Evolutionary conservation across 345 rosid genomes (phyloP).

Genomic region (Arabis hirsuta): DNA sequence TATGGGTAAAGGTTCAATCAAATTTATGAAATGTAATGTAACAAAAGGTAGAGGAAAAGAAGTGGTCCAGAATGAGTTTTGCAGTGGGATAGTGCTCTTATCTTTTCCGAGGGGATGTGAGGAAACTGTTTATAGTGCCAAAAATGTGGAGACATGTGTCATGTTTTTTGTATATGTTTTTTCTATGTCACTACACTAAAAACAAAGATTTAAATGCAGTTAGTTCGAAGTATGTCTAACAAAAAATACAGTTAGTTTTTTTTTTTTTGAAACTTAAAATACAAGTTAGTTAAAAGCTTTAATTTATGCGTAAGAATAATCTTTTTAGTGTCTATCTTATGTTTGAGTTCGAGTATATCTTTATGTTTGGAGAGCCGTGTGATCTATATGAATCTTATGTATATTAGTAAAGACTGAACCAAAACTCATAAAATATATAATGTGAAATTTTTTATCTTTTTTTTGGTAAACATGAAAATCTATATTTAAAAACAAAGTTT

Average conservation of each 20-base stretch:
- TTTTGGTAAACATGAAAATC: neutral
- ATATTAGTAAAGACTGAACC: neutral
- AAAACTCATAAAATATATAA: neutral
- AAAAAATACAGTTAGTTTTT: neutral
- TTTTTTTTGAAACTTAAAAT: too few species aligned
- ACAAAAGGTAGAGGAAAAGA: conserved; percentile 11
- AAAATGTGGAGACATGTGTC: conserved; percentile 40
- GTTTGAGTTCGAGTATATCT: conserved; percentile 15
- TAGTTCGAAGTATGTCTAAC: neutral
- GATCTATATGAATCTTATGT: neutral
- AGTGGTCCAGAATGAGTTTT: conserved; percentile 26
- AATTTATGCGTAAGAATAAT: neutral
- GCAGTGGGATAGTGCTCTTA: conserved; percentile 16
- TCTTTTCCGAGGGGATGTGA: conserved; percentile 18
- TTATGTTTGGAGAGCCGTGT: conserved; percentile 31
- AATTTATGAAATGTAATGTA: conserved; percentile 12
- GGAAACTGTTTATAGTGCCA: conserved; percentile 26
- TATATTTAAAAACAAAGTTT: neutral
- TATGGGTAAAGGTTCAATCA: conserved; percentile 6
- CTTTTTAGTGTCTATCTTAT: conserved; percentile 2
- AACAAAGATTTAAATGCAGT: neutral
- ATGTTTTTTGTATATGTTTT: conserved; percentile 16
- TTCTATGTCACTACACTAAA: neutral
- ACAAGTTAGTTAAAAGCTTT: conserved; percentile 8
- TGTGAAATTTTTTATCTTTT: too few species aligned